Base-by-base conservation (phyloP, 2,329 filamentous ascomycete species). In the Fusarium anguioides region DNA sequence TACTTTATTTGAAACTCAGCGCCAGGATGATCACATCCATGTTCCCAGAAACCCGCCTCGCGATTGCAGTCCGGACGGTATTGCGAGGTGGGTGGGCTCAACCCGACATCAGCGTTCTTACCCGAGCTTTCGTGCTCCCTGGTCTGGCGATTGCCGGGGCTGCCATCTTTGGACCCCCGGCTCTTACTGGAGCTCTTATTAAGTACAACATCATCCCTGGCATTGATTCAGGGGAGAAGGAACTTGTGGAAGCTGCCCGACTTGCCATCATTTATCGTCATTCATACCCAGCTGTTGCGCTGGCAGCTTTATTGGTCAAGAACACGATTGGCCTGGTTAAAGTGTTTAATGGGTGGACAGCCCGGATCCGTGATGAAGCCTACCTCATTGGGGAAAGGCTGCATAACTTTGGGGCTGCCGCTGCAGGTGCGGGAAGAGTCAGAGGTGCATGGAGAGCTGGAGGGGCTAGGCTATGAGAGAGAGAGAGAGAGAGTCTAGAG, bases 371-470 rank as follows among this genome's bases (percentile, higher is more conserved):
- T 36, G 96, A 99, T 77, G 96, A 99, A 79, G 94, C 97, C 1
- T 99, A 99, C 77, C 82, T 99, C 41, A 96, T 98, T 74, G 96
- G 96, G 4, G 95, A 99, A 81, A 83, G 94, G 60, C 80, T 99
- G 74, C 96, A 99, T 80, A 99, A 99, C 77, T 97, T 97, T 79
- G 92, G 93, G 6, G 77, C 78, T 3, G 79, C 77, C 9, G 76
- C 79, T 17, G 78, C 78, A 9, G 79, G 76, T 18, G 76, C 75
- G 18, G 75, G 77, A 15, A 76, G 75, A 54, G 73, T 74, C 17
- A 75, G 75, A 59, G 74, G 73, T 4, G 75, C 76, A 15, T 81
- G 80, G 79, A 78, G 76, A 50, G 74, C 77, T 15, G 74, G 77
- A 39, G 74, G 76, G 33, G 68, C 64, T 35, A 74, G 77, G 55